Conservation (phyloP, 371 early-diverging fungal species). For the Neoconidiobolus thromboides region DNA sequence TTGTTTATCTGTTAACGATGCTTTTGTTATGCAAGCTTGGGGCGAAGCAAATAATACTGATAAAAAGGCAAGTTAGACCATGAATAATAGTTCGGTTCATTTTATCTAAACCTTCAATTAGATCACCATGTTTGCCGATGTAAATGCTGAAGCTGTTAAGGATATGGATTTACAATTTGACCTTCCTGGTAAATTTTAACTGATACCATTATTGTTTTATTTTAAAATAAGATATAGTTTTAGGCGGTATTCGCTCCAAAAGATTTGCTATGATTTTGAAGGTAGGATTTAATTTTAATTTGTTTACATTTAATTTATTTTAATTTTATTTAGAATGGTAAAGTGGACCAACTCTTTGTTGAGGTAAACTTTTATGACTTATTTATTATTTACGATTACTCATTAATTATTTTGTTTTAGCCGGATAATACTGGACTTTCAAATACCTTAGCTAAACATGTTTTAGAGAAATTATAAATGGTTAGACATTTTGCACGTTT, state of each 20-base stretch:
- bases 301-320: no score
- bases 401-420: not conserved
- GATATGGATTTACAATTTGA: constrained; percentile 42
- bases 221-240: constrained; percentile 11
- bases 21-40: constrained; percentile 56
- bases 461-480: constrained; percentile 75
- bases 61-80: constrained; percentile 9
- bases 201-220: not conserved
- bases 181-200: constrained; percentile 16
- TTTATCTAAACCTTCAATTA: no score
- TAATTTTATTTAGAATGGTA: not conserved
- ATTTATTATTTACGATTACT: not conserved
- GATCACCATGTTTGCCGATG: constrained; percentile 36
- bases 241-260: constrained; percentile 44
- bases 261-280: constrained; percentile 24
- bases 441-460: not conserved
- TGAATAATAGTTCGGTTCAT: no score
- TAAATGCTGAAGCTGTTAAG: constrained; percentile 35
- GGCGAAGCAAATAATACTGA: constrained; percentile 21
- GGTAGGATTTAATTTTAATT: no score
- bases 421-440: not conserved
- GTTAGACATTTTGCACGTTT: no score
- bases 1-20: constrained; percentile 45
- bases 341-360: not conserved
- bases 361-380: not conserved